Conservation (phyloP, 345 rosid species). For the Gossypium bickii region DNA sequence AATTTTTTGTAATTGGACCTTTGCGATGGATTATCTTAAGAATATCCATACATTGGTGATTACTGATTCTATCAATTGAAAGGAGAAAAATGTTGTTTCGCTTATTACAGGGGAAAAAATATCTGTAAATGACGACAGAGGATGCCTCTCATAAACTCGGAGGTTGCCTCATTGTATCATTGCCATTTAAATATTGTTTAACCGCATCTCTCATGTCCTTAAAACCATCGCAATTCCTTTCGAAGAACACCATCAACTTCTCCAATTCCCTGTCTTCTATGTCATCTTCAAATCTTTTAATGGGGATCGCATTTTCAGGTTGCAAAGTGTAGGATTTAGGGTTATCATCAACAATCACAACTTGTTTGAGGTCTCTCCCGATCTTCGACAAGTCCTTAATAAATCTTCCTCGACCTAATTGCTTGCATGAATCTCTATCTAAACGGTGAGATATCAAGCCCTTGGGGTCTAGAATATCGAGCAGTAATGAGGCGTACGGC, state of each 20-base stretch:
- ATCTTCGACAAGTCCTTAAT: constrained; percentile 66
- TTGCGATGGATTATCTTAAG: too few species aligned
- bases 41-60: too few species aligned
- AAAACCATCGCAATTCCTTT: constrained; percentile 34
- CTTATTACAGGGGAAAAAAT: neutral
- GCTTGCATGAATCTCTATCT: constrained; percentile 67
- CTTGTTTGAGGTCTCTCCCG: constrained; percentile 52
- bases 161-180: neutral
- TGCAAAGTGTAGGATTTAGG: constrained; percentile 60
- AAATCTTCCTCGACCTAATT: constrained; percentile 46
- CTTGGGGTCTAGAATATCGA: constrained; percentile 53
- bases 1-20: too few species aligned
- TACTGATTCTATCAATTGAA: too few species aligned
- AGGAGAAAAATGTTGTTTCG: neutral
- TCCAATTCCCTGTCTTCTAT: constrained; percentile 44
- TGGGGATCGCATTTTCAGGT: constrained; percentile 73
- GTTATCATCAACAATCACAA: constrained; percentile 80
- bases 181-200: neutral
- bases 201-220: constrained; percentile 69
- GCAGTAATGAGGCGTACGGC: constrained; percentile 70
- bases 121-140: neutral
- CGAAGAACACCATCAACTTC: constrained; percentile 48
- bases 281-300: constrained; percentile 57
- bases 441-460: constrained; percentile 57
- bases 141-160: too few species aligned